Evolutionary conservation across 108 stramenopile species (phyloP), one percentile per base, ranked within the genome.

Genomic region (Pseudonitzschia pungens): DNA sequence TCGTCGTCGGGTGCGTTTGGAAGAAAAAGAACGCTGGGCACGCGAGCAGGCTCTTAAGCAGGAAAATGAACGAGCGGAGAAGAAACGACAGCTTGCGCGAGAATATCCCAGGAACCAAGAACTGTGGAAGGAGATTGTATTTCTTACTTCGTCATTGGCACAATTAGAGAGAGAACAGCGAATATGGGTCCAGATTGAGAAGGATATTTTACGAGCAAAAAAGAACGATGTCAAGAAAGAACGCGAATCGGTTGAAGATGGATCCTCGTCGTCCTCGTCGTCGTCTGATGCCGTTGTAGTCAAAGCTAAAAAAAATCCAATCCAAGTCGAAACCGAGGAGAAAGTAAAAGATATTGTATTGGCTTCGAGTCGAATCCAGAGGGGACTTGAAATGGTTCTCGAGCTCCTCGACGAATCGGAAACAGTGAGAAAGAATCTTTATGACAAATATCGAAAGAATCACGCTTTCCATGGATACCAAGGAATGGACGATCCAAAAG

Each of bases 401-500:
- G 8, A 65, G 20, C 62, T 77, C 36, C 18, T 66, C 29, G 28
- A 71, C 9, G 70, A 77, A n/a, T 77, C 77, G 2, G 65, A 77
- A 58, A 15, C n/a, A 22, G 50, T 70, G 43, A 69, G 73, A 4
- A 59, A 76, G 32, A 52, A 82, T 52, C 68, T 87, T 5, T 84
- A 80, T 65, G 14, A 72, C n/a, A 78, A 72, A 57, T 87, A 87
- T 75, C 32, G 53, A 14, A 59, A 67, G 14, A 75, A 87, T 29
- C 83, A 84, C 48, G 74, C 76, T 26, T 87, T 84, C 58, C 60
- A 75, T 43, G 83, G 86, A 36, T 87, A 87, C 42, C 66, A 55
- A 62, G 74, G 68, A 9, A 56, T 75, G 24, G 67, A 76, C 31
- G 66, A 84, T 74, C 83, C 81, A 29, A 78, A 75, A 69, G 72